phyloP scores from a whole-genome alignment of 352 stramenopile genomes.

The Thalassiosira hispida region DNA sequence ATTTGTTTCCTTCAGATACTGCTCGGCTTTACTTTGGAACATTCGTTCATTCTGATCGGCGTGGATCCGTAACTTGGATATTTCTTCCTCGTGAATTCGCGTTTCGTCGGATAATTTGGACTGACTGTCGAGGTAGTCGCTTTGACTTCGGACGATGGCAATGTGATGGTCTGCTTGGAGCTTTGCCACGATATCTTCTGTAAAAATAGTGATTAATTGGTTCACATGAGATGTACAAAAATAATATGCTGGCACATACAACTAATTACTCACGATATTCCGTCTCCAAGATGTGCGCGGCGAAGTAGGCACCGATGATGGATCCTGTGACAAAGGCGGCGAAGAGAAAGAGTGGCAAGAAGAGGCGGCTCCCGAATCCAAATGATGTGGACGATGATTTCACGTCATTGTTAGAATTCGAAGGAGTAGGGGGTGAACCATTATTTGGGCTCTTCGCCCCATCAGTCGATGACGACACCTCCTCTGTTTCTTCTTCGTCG shows the following conservation, averaged over 20 bases:
- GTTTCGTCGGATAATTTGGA: not conserved
- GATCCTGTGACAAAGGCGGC: slow-evolving; percentile 2
- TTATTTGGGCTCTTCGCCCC: too few species aligned
- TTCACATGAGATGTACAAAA: not conserved
- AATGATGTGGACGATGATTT: too few species aligned
- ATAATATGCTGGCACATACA: not conserved
- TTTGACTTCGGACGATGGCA: slow-evolving; percentile 3
- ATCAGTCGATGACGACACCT: not conserved
- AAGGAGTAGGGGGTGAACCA: too few species aligned
- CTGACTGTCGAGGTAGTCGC: slow-evolving; percentile 5
- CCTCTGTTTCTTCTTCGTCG: too few species aligned
- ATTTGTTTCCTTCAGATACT: slow-evolving; percentile 19
- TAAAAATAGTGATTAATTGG: not conserved
- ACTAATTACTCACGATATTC: slow-evolving; percentile 28
- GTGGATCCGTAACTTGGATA: slow-evolving; percentile 13
- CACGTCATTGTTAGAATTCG: not conserved
- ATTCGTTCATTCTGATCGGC: slow-evolving; percentile 16
- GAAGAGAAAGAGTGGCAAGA: not conserved
- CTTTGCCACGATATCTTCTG: slow-evolving; percentile 22
- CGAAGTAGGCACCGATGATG: slow-evolving; percentile 14
- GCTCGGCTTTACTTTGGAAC: slow-evolving; percentile 19
- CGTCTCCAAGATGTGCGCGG: slow-evolving; percentile 13
- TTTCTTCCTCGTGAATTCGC: slow-evolving; percentile 16
- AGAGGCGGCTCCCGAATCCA: not conserved
- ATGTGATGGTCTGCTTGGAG: slow-evolving; percentile 6